phyloP scores from a whole-genome alignment of 2,329 filamentous ascomycete genomes.

The Trichoderma aggressivum region DNA sequence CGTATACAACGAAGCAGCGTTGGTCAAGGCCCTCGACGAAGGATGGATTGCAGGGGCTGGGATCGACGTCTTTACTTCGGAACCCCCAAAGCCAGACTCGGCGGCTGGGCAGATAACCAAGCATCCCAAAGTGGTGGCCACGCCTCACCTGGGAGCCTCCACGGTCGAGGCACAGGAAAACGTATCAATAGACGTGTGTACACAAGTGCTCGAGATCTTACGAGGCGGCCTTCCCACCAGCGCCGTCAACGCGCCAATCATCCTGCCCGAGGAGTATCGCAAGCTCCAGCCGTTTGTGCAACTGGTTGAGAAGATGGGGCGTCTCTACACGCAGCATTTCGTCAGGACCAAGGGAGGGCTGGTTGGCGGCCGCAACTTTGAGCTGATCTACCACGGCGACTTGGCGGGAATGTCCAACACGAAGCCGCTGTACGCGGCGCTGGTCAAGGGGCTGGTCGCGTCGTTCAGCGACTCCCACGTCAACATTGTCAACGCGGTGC shows the following conservation, averaged over 20 bases:
- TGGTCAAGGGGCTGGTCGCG: constrained; percentile 72
- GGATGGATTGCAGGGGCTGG: constrained; percentile 73
- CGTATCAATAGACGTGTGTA: constrained; percentile 77
- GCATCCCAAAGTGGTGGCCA: constrained; percentile 71
- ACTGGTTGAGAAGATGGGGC: constrained; percentile 75
- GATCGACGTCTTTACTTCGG: constrained; percentile 74
- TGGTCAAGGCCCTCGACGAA: constrained; percentile 66
- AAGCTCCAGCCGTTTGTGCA: constrained; percentile 74
- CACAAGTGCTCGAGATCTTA: constrained; percentile 72
- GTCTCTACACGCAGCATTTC: constrained; percentile 75
- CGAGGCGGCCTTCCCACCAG: constrained; percentile 68
- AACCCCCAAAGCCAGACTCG: constrained; percentile 58
- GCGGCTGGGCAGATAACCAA: constrained; percentile 60
- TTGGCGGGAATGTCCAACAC: constrained; percentile 70
- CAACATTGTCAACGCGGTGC: constrained; percentile 77
- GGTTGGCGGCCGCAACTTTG: constrained; percentile 65
- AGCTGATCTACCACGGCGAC: constrained; percentile 74
- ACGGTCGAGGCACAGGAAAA: constrained; percentile 83
- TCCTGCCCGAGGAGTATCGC: constrained; percentile 74
- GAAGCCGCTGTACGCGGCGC: constrained; percentile 71
- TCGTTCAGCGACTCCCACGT: constrained; percentile 67
- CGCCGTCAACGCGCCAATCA: constrained; percentile 78
- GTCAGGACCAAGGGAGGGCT: constrained; percentile 40
- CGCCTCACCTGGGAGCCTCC: constrained; percentile 75
- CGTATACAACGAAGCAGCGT: constrained; percentile 72